Percentiles rank a stretch among this genome's conserved stretches.
Evolutionary conservation across 176 grass and related monocot species (phyloP).

Genomic region (Bolboschoenus planiculmis): DNA sequence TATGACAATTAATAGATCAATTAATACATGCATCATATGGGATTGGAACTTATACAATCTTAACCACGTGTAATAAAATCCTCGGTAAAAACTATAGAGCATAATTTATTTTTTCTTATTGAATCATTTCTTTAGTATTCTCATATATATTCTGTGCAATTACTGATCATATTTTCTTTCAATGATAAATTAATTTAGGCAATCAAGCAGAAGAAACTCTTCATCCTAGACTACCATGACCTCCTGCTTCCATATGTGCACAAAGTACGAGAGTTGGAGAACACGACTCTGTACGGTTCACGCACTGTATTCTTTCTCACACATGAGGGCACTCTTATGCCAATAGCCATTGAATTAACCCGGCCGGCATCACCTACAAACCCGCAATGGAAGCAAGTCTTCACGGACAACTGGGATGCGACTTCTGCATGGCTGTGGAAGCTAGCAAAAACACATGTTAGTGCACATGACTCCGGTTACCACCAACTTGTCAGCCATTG

Average conservation of each 20-base stretch:
- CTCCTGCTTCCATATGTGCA: conserved; percentile 52
- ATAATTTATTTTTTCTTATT: neutral
- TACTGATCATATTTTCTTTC: neutral
- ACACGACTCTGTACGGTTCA: conserved; percentile 50
- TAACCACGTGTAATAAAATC: neutral
- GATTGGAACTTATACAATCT: too few species aligned
- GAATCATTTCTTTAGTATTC: neutral
- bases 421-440: conserved; percentile 57
- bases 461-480: conserved; percentile 46
- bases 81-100: neutral
- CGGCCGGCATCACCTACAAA: conserved; percentile 21
- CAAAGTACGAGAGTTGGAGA: conserved; percentile 30
- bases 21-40: too few species aligned
- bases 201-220: conserved; percentile 41
- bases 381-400: conserved; percentile 37
- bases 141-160: neutral
- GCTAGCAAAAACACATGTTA: conserved; percentile 62
- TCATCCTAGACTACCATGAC: conserved; percentile 80
- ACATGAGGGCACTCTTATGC: conserved; percentile 31
- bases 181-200: conserved; percentile 28
- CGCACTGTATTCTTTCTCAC: conserved; percentile 59
- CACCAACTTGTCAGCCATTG: conserved; percentile 66
- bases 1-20: too few species aligned
- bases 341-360: conserved; percentile 60
- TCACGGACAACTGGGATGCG: conserved; percentile 30